Conservation (phyloP, 2,329 filamentous ascomycete genomes). For the Fusarium agapanthi region DNA sequence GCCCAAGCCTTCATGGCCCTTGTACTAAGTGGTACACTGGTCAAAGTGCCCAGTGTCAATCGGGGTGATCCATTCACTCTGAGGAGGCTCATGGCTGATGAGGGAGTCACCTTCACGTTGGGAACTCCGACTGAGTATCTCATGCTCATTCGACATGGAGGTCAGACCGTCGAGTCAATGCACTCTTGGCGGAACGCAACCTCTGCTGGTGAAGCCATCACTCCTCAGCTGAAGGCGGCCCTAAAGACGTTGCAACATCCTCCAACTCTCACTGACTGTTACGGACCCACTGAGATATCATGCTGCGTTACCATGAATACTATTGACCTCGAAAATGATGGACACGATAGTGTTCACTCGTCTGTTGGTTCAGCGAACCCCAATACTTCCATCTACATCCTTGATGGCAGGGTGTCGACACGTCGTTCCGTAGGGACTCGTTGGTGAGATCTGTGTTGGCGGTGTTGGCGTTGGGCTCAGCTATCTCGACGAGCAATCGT, state of each 20-base stretch:
- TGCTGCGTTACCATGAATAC: neutral
- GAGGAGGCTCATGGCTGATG: neutral
- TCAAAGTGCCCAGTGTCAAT: neutral
- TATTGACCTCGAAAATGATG: fast-evolving
- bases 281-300: neutral
- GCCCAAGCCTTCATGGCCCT: neutral
- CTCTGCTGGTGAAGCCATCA: neutral
- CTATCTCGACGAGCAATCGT: neutral
- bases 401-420: neutral
- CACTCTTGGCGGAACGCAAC: neutral
- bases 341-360: fast-evolving
- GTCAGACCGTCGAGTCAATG: fast-evolving
- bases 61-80: neutral
- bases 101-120: neutral
- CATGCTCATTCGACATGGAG: neutral
- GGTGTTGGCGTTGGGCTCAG: neutral
- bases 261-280: neutral
- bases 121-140: neutral
- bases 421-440: neutral
- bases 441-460: neutral
- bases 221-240: fast-evolving
- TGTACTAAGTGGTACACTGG: neutral
- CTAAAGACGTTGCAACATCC: fast-evolving
- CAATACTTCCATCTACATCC: neutral
- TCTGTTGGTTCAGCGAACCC: neutral